These are phyloP conservation scores for Pseudonitzschia delicatissima DNA, from an alignment of 108 stramenopile genomes.

Conservation along the genomic window DNA sequence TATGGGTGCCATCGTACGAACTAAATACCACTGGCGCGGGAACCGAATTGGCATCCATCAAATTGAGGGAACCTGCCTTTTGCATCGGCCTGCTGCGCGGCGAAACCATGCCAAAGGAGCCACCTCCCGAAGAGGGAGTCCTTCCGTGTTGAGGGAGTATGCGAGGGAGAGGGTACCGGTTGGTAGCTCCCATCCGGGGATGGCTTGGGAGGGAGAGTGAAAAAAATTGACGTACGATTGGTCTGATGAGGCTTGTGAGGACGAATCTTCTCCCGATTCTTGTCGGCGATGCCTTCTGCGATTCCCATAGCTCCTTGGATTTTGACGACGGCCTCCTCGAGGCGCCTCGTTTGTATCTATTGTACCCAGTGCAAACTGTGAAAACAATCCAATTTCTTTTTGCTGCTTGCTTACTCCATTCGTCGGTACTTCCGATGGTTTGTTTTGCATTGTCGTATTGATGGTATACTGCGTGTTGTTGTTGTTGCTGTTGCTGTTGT, in stretches of 20 bases:
- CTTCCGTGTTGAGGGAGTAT: neutral
- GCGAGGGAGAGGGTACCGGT: neutral
- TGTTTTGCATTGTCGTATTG: neutral
- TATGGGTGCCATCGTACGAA: too few relatives aligned
- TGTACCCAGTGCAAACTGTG: conserved; percentile 24
- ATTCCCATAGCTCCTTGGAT: conserved; percentile 4
- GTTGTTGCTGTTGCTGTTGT: neutral
- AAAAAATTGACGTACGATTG: conserved; percentile 2
- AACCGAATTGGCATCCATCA: neutral
- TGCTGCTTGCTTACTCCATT: conserved; percentile 1
- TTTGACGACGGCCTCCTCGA: conserved; percentile 1
- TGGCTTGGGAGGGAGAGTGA: neutral
- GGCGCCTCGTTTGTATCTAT: conserved; percentile 1
- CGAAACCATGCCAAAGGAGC: neutral
- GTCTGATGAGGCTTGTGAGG: conserved; percentile 13
- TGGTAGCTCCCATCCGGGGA: neutral
- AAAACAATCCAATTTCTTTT: conserved; percentile 17
- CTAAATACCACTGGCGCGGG: too few relatives aligned
- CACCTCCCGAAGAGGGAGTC: too few relatives aligned
- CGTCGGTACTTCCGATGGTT: neutral
- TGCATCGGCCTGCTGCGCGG: neutral
- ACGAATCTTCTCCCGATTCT: conserved; percentile 21
- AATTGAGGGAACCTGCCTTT: neutral
- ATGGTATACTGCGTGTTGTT: neutral
- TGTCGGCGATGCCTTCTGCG: neutral